These are phyloP conservation scores for Pelagophyceae sp. DNA, from an alignment of 352 stramenopile species.

Conservation along the genomic window DNA sequence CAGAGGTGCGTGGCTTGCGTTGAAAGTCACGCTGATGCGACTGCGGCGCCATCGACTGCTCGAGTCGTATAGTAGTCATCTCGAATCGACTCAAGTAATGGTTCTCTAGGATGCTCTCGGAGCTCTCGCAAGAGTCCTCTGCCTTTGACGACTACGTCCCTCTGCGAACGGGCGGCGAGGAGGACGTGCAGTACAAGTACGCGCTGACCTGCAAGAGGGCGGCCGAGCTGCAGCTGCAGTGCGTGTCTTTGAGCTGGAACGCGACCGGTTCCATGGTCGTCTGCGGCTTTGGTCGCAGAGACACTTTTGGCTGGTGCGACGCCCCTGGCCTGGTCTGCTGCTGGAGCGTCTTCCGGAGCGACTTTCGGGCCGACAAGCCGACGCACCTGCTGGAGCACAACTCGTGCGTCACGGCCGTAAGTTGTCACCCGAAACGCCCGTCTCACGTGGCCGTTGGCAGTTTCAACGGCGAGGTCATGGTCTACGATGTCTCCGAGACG, in stretches of 20 bases:
- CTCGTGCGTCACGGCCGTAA: slow-evolving; percentile 67
- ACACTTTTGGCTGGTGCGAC: slow-evolving; percentile 69
- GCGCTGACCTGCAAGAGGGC: slow-evolving; percentile 6
- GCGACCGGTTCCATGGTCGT: slow-evolving; percentile 59
- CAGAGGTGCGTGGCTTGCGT: no score
- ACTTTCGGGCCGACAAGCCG: slow-evolving; percentile 26
- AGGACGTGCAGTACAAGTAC: slow-evolving; percentile 13
- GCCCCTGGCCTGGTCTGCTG: slow-evolving; percentile 65
- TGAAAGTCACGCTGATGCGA: no score
- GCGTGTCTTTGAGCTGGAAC: slow-evolving; percentile 68
- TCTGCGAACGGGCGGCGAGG: not conserved
- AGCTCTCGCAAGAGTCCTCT: not conserved
- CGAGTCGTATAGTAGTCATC: not conserved
- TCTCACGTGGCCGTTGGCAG: slow-evolving; percentile 62
- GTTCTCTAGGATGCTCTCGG: not conserved
- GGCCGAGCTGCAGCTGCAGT: slow-evolving; percentile 51
- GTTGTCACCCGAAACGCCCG: slow-evolving; percentile 63
- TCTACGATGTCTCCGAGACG: slow-evolving; percentile 55
- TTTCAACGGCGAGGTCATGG: slow-evolving; percentile 66
- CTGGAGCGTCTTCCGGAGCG: slow-evolving; percentile 57
- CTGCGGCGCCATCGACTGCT: no score
- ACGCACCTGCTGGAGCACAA: slow-evolving; percentile 31
- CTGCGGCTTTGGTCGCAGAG: slow-evolving; percentile 61
- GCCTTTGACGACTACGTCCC: not conserved
- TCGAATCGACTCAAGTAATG: not conserved